These are phyloP conservation scores for Cenchrus fungigraminus DNA, from an alignment of 176 grass and related monocot species.

Conservation along the genomic window DNA sequence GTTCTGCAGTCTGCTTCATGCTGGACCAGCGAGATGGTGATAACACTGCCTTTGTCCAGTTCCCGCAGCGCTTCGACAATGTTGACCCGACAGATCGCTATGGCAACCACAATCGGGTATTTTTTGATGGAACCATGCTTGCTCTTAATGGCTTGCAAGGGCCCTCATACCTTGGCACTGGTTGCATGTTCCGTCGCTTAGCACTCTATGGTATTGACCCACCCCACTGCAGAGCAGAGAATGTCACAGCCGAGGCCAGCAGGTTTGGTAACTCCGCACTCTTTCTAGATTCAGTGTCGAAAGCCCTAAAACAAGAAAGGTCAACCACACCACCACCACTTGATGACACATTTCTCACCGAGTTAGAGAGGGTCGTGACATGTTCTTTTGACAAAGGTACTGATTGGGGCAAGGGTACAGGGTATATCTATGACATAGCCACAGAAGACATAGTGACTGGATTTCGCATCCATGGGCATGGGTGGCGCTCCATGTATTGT, in stretches of 20 bases:
- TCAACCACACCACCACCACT: constrained; percentile 3
- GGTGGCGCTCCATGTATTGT: constrained; percentile 43
- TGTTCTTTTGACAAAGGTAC: constrained; percentile 28
- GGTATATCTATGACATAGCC: constrained; percentile 47
- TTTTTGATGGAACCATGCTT: constrained; percentile 88
- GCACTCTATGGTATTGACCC: constrained; percentile 50
- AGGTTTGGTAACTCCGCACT: constrained; percentile 30
- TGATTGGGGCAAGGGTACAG: constrained; percentile 38
- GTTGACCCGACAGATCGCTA: constrained; percentile 85
- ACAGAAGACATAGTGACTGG: constrained; percentile 47
- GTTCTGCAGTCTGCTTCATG: constrained; percentile 44
- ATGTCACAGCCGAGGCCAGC: not conserved
- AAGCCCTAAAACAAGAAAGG: constrained; percentile 28
- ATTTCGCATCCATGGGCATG: constrained; percentile 43
- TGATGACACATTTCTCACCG: not conserved
- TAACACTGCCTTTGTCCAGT: constrained; percentile 78
- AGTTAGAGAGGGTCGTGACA: constrained; percentile 29
- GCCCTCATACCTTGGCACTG: constrained; percentile 38
- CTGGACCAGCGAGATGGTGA: constrained; percentile 61
- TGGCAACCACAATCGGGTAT: constrained; percentile 84
- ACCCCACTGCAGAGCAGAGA: constrained; percentile 15
- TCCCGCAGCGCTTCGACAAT: constrained; percentile 86
- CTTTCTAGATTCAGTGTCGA: constrained; percentile 33
- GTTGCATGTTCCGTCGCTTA: constrained; percentile 43
- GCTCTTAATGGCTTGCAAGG: constrained; percentile 76